Evolutionary conservation across 352 stramenopile species (phyloP), one percentile per base, ranked within the genome.

Genomic region (Pilasporangium apinafurcum): DNA sequence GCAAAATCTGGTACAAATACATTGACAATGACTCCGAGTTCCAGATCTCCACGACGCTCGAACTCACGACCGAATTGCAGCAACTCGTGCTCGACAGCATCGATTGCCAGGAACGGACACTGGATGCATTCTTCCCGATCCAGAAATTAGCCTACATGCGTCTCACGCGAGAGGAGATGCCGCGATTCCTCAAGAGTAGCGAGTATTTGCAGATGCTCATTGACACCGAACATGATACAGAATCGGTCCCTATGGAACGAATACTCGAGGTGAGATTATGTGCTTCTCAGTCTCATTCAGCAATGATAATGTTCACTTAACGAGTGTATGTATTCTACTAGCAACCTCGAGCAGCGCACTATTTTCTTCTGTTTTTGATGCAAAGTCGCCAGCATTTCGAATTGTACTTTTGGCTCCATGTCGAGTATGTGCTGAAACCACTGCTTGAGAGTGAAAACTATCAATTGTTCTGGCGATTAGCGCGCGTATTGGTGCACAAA

Each of bases 1-100:
- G 66, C 41, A 91, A 90, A 58, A 89, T 93, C 48, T 93, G 77
- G 74, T 43, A 78, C 60, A 93, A 93, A 60, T 93, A 93, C 62
- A 83, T 93, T 36, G 71, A 86, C 53, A 65, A 73, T 34, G 44
- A 53, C 24, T 91, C 82, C 43, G 79, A 91, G 60, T 93, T 91
- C 37, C 59, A 90, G 64, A 93, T 93, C 50, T 63, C 78, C 5
- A 68, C 72, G 26, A 92, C 82, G 24, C 63, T 93, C 20, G 77
- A 92, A 45, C 68, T 91, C 24, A 91, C 82, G 1, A 41, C 65
- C 6, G 79, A 91, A 42, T 59, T 93, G 6, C 70, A 92, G 50
- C 68, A 77, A 42, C 59, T 91, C 10, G 81, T 93, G 27, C 69
- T 67, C n/a, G 61, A 82, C 26, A 88, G 64, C 37, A 82, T 93